phyloP scores from a whole-genome alignment of 805 yeast species.

The Kodamaea kaohsiungensis region DNA sequence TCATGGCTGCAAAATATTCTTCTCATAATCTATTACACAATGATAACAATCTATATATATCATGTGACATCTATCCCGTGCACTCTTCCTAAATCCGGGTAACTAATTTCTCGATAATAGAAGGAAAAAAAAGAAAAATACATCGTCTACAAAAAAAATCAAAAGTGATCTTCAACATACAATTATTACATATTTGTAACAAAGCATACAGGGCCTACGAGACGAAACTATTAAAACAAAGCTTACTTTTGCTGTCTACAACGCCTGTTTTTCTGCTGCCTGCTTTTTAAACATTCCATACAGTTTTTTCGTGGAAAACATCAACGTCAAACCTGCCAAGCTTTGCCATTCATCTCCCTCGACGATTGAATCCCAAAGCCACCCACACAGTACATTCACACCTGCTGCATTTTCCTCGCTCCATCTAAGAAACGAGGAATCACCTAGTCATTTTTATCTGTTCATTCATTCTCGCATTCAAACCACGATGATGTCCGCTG shows the following conservation, averaged over 20 bases:
- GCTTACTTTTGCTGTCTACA: background rate
- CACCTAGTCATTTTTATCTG: background rate
- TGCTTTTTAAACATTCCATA: background rate
- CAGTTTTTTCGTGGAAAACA: background rate
- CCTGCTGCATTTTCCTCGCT: background rate
- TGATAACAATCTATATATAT: too few species aligned
- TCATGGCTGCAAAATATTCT: too few species aligned
- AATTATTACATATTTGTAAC: background rate
- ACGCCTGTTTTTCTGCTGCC: background rate
- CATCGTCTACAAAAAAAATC: background rate
- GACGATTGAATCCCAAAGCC: background rate
- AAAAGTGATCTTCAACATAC: background rate
- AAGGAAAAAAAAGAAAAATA: too few species aligned
- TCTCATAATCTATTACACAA: too few species aligned
- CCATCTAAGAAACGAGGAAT: background rate
- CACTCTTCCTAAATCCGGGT: too few species aligned
- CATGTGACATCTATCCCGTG: too few species aligned
- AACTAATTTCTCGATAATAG: too few species aligned
- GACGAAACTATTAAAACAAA: background rate
- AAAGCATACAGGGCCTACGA: background rate
- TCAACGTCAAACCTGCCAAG: background rate
- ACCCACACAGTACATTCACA: background rate
- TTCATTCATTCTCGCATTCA: background rate
- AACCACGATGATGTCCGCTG: slow-evolving; percentile 16
- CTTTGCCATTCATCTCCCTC: background rate